Evolutionary conservation across 2,329 filamentous ascomycete species (phyloP), one percentile per base, ranked within the genome.

Genomic region (Colletotrichum sp.): DNA sequence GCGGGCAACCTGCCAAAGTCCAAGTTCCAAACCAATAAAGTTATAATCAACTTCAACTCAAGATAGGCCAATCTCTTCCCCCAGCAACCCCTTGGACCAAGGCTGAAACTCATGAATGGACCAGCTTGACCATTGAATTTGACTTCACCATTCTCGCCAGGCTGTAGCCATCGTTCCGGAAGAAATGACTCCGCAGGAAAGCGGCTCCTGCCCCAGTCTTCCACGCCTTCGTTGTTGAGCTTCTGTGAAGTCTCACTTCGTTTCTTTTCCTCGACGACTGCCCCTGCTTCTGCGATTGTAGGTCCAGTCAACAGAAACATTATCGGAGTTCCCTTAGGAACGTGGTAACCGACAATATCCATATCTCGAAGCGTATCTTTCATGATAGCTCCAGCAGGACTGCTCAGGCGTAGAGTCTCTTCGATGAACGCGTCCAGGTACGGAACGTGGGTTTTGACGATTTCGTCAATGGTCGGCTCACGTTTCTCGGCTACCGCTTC

Each of bases 401-500:
- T 48, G 57, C 34, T 39, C 15, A 70, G 21, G 7, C 84, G 82
- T 5, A 83, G 76, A 5, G 80, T 78, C 75, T 86, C 83, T 57
- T 83, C 81, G 6, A 83, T 76, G 16, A 81, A 68, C 30, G 26
- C 43, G n/a, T 52, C 43, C n/a, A 52, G 43, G n/a, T 21, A 52
- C 10, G 43, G n/a, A 4, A 52, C 43, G 43, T 52, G n/a, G 6
- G 43, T 52, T 21, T 52, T 52, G 10, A 52, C n/a, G n/a, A 52
- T 52, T 52, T 52, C 43, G 43, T 52, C 43, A 7, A 52, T 52
- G n/a, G 43, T 52, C n/a, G n/a, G 43, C 43, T 52, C 43, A 21
- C 43, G 43, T 21, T 52, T 10, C 43, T 52, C 43, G 6, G 43
- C 43, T 52, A 52, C 43, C 43, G n/a, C 43, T 21, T 52, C 43